phyloP scores from a whole-genome alignment of 2,329 filamentous ascomycete genomes.

The Claviceps fusiformis region DNA sequence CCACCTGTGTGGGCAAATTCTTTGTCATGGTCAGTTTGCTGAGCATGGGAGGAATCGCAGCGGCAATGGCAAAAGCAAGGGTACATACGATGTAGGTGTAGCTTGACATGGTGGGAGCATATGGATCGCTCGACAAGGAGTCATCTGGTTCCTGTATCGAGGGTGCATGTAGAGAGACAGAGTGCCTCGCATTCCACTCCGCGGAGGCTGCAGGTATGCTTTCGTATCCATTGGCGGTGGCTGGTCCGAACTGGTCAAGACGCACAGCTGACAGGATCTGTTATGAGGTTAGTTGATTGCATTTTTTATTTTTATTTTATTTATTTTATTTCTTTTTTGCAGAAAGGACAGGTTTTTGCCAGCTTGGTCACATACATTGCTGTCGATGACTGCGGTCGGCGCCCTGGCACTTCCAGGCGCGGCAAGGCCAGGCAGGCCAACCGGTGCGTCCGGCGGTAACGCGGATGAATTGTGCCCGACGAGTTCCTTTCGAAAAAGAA shows the following conservation, averaged over 20 bases:
- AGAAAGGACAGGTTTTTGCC: not conserved
- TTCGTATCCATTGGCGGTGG: not conserved
- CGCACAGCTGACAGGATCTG: conserved; percentile 6
- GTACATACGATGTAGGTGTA: not conserved
- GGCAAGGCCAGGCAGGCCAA: not conserved
- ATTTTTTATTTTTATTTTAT: not conserved
- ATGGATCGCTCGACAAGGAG: not conserved
- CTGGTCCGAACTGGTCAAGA: not conserved
- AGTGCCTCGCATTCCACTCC: not conserved
- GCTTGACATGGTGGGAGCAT: not conserved
- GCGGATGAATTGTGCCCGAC: conserved; percentile 4
- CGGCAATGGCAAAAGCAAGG: too few relatives aligned
- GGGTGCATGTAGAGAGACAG: conserved; percentile 2
- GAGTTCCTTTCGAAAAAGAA: conserved; percentile 10
- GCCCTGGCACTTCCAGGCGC: not conserved
- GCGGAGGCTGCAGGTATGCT: not conserved
- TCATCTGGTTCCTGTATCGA: conserved; percentile 7
- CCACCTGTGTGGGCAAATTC: not conserved
- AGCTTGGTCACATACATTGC: conserved; percentile 8
- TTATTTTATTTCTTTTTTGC: too few relatives aligned
- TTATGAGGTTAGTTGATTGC: conserved; percentile 9
- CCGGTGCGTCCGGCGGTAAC: not conserved
- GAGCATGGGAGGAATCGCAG: not conserved
- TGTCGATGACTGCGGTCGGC: not conserved
- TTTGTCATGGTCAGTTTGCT: conserved; percentile 1